Evolutionary conservation across 805 yeast species (phyloP).

Genomic region (Grigorovia jiainica): DNA sequence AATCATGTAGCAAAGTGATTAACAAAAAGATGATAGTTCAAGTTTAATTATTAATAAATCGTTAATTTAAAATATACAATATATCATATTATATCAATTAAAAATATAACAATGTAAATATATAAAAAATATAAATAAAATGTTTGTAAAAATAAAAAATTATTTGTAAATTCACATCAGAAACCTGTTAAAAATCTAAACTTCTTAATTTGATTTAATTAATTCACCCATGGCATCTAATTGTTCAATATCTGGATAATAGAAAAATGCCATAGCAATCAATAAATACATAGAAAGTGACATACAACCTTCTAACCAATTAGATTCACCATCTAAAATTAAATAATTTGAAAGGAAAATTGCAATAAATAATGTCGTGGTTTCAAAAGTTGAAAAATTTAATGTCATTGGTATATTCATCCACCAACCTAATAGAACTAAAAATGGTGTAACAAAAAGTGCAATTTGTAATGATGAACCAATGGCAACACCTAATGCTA

Average conservation of each 20-base stretch:
- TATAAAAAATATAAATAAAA: no score
- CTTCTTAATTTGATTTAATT: not conserved
- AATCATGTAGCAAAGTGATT: no score
- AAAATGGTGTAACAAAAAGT: conserved; percentile 86
- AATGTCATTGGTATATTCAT: conserved; percentile 87
- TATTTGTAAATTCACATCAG: not conserved
- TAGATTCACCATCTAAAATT: conserved; percentile 87
- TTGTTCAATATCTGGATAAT: conserved; percentile 55
- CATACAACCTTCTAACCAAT: conserved; percentile 97
- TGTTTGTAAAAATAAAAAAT: no score
- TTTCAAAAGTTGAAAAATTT: conserved; percentile 86
- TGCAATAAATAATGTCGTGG: conserved; percentile 82
- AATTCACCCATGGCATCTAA: conserved; percentile 1
- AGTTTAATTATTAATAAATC: no score
- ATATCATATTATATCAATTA: no score
- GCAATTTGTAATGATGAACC: conserved; percentile 96
- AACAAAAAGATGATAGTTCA: no score
- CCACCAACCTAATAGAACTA: conserved; percentile 91
- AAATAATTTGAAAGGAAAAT: conserved; percentile 82
- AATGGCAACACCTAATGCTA: conserved; percentile 93
- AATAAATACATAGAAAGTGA: conserved; percentile 76
- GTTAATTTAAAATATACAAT: no score
- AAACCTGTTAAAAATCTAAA: not conserved
- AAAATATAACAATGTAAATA: no score
- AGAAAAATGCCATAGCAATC: conserved; percentile 82